A percentile compares a stretch with the other conserved stretches of the same genome.
Conservation (phyloP, 2,329 filamentous ascomycete species). For the Pseudocercospora pini-densiflorae region DNA sequence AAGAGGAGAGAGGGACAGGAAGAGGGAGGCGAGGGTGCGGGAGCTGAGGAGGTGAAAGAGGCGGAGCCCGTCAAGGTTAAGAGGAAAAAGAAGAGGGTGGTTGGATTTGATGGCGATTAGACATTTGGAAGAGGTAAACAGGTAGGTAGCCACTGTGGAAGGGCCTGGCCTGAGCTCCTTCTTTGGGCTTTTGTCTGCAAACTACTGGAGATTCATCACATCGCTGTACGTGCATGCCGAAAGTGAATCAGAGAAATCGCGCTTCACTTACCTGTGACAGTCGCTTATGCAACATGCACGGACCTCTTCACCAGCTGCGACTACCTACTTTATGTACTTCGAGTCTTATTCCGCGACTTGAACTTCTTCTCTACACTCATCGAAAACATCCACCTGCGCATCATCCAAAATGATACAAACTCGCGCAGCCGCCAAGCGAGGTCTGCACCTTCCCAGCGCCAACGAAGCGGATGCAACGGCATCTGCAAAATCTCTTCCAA, state of each 20-base stretch:
- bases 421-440: too few species aligned
- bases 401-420: too few species aligned
- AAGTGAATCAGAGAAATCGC: background rate
- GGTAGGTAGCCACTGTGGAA: background rate
- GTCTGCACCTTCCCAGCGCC: too few species aligned
- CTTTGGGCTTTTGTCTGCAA: too few species aligned
- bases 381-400: too few species aligned
- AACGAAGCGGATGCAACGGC: too few species aligned
- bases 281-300: background rate
- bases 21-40: conserved; percentile 25
- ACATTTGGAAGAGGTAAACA: background rate
- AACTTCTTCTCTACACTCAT: too few species aligned
- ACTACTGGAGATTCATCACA: too few species aligned
- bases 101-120: conserved; percentile 36
- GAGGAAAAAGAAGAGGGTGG: conserved; percentile 48
- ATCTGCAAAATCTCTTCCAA: too few species aligned
- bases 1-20: conserved; percentile 15
- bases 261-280: background rate
- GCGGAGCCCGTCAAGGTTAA: conserved; percentile 35
- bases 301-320: background rate
- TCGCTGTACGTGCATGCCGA: too few species aligned
- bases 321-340: too few species aligned
- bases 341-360: too few species aligned
- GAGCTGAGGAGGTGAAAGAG: conserved; percentile 13
- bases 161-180: background rate